Conservation (phyloP, 2,329 filamentous ascomycete genomes). For the Ceratocystis papillata region DNA sequence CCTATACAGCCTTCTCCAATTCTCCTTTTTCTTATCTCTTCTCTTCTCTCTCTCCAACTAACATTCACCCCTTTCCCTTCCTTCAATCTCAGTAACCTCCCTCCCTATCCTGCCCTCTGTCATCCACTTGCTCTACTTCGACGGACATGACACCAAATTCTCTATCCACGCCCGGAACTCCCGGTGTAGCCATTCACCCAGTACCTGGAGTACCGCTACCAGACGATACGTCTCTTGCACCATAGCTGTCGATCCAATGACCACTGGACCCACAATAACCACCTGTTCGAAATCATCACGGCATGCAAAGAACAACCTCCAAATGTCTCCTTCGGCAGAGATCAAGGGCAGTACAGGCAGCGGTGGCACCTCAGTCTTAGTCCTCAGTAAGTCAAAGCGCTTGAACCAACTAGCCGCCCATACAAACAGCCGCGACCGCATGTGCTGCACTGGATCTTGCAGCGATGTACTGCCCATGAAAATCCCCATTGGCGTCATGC, state of each 20-base stretch:
- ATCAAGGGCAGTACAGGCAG: constrained; percentile 21
- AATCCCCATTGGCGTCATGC: constrained; percentile 15
- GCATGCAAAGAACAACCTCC: constrained; percentile 22
- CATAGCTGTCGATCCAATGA: constrained; percentile 22
- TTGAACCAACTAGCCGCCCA: constrained; percentile 24
- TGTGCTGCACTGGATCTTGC: constrained; percentile 12
- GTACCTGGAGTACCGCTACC: constrained; percentile 16
- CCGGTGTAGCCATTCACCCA: constrained; percentile 17
- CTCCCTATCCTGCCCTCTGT: neutral
- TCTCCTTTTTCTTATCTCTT: neutral
- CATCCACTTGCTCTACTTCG: neutral
- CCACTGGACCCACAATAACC: constrained; percentile 19
- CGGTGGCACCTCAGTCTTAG: neutral
- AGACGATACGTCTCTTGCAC: constrained; percentile 19
- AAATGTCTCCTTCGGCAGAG: constrained; percentile 20
- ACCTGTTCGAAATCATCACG: constrained; percentile 12
- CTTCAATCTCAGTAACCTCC: neutral
- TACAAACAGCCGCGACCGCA: constrained; percentile 18
- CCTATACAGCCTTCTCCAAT: too few species aligned
- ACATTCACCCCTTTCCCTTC: neutral
- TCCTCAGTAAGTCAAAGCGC: constrained; percentile 18
- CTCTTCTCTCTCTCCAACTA: neutral
- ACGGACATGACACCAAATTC: neutral
- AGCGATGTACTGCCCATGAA: constrained; percentile 19
- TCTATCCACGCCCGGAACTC: constrained; percentile 16